Evolutionary conservation across 441 rosid genomes (phyloP), one percentile per base, ranked within the genome.

Genomic region (Theobroma grandiflorum): DNA sequence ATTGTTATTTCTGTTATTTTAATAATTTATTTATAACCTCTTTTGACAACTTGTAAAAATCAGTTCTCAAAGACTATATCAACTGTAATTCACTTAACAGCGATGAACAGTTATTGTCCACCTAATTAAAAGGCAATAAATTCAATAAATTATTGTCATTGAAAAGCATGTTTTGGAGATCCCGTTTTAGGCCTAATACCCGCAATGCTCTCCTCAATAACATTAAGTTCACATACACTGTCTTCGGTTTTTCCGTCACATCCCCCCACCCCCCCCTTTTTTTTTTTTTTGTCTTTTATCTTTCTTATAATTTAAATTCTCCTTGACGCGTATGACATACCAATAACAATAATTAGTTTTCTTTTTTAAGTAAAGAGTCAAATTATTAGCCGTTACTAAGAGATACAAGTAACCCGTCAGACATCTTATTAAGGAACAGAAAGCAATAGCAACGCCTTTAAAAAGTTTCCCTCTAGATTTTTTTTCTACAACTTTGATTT

Each of bases 261-360:
- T 2, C 45, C 45, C 10, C 49, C 7, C 8, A 8, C n/a, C 7
- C 20, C n/a, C n/a, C n/a, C n/a, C n/a, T n/a, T n/a, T n/a, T 33
- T 62, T 63, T 35, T 35, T 26, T 26, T 26, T 26, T 1, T 26
- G 0, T 26, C 31, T 26, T 26, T 26, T 26, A 26, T 26, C 43
- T 40, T 35, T 22, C 14, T 59, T 33, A 35, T 33, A 63, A 63
- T 63, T 33, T 35, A 9, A 63, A 31, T 63, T 63, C 67, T 63
- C 67, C 42, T 63, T 53, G 1, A 53, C 43, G n/a, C 67, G 33
- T 63, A 63, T 38, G 42, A 14, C 59, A 53, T 63, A 63, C 42
- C 38, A 61, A 63, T 35, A 63, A 18, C 67, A 35, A 63, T 63
- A 63, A 63, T 63, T 63, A 63, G 38, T 12, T 62, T 62, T 62